phyloP scores from a whole-genome alignment of 179 eudicot species.

The Sideroxylon spinosum region DNA sequence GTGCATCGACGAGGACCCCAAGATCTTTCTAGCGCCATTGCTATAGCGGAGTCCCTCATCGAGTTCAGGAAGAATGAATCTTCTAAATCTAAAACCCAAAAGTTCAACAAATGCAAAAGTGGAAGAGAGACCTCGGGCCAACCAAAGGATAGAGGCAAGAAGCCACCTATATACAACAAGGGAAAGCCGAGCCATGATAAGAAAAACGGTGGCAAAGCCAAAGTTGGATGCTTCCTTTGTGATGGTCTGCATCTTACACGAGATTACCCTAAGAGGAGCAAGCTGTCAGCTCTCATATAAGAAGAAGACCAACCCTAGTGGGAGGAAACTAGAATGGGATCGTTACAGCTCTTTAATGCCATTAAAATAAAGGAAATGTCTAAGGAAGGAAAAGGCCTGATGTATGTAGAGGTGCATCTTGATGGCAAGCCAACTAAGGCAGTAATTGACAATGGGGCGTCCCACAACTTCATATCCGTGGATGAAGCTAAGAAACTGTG shows the following conservation, averaged over 20 bases:
- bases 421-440: background rate
- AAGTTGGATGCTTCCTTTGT: background rate
- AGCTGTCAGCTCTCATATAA: background rate
- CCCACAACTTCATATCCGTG: background rate
- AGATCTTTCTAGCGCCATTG: background rate
- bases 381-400: background rate
- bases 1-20: background rate
- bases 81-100: background rate
- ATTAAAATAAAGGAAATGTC: background rate
- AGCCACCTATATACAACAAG: too few relatives aligned
- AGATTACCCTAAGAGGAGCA: background rate
- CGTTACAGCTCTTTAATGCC: background rate
- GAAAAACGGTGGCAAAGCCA: too few relatives aligned
- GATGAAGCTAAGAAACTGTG: background rate
- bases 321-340: background rate
- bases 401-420: background rate
- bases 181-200: too few relatives aligned
- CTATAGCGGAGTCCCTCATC: background rate
- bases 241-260: background rate
- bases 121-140: background rate
- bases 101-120: background rate
- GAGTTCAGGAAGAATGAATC: background rate
- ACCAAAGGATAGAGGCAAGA: background rate
- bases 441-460: background rate
- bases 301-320: background rate